Evolutionary conservation across 1,284 basidiomycete species (phyloP).

Genomic region (Papiliotrema fonsecae): DNA sequence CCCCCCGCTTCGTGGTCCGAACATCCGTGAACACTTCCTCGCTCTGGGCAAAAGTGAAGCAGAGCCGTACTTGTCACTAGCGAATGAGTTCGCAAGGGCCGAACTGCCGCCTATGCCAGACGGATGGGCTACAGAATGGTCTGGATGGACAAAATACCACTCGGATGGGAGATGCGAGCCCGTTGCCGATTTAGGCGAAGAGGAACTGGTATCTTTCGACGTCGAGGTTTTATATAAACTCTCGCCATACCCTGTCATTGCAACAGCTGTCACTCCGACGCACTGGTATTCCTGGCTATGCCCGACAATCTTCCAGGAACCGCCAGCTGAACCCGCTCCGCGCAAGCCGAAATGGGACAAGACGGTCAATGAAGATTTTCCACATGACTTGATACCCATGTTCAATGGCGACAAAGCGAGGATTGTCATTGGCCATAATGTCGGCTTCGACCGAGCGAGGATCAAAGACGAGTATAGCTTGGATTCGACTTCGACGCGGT

Average conservation of each 20-base stretch:
- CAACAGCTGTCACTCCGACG: constrained; percentile 73
- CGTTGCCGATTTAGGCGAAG: constrained; percentile 54
- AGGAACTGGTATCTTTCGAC: constrained; percentile 76
- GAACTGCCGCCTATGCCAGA: constrained; percentile 61
- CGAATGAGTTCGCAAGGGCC: constrained; percentile 59
- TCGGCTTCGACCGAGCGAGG: constrained; percentile 86
- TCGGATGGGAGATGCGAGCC: constrained; percentile 29
- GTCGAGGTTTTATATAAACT: constrained; percentile 87
- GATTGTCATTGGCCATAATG: constrained; percentile 87
- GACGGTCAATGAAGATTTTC: constrained; percentile 15
- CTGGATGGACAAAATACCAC: constrained; percentile 90
- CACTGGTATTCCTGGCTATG: constrained; percentile 97
- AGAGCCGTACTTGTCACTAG: constrained; percentile 76
- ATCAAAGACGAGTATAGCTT: constrained; percentile 81
- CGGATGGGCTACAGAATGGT: constrained; percentile 62
- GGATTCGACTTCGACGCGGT: constrained; percentile 66
- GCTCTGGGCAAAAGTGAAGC: constrained; percentile 66
- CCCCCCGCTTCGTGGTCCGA: constrained; percentile 74
- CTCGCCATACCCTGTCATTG: constrained; percentile 80
- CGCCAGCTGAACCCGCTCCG: constrained; percentile 14
- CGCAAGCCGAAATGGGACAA: constrained; percentile 28
- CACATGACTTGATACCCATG: constrained; percentile 41
- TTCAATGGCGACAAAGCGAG: constrained; percentile 49
- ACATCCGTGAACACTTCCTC: constrained; percentile 86
- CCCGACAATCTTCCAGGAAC: constrained; percentile 72